Conservation (phyloP, 2,329 filamentous ascomycete genomes). For the Pleoardoris graminearum region DNA sequence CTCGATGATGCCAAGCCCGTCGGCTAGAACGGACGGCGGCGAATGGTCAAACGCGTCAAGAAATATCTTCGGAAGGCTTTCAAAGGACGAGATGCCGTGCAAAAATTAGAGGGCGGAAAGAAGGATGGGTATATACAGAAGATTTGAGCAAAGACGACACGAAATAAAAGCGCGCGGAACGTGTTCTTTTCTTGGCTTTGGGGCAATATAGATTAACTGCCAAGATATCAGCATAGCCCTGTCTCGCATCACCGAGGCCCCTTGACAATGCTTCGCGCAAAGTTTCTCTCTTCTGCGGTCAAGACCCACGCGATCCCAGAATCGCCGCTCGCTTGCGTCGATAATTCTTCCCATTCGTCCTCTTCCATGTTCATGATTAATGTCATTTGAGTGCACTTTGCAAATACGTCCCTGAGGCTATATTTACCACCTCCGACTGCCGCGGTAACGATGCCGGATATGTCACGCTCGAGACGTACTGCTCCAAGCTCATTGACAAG, state of each 20-base stretch:
- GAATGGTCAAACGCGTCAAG: constrained; percentile 2
- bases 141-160: background rate
- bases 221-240: background rate
- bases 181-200: background rate
- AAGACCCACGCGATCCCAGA: constrained; percentile 72
- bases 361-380: constrained; percentile 94
- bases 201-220: background rate
- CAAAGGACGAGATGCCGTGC: too few species aligned
- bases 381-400: constrained; percentile 75
- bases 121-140: background rate
- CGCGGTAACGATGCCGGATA: constrained; percentile 70
- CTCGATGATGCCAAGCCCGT: constrained; percentile 5
- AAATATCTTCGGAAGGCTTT: too few species aligned
- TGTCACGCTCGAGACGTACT: constrained; percentile 80
- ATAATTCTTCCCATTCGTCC: constrained; percentile 87
- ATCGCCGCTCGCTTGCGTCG: constrained; percentile 52
- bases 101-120: too few species aligned
- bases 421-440: constrained; percentile 73
- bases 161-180: background rate
- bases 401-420: constrained; percentile 75
- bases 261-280: constrained; percentile 70
- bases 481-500: constrained; percentile 81
- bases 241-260: constrained; percentile 15
- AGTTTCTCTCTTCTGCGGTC: constrained; percentile 71
- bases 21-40: background rate